Base-by-base conservation (phyloP, 2,329 filamentous ascomycete species). In the Domatiomyces globalis region DNA sequence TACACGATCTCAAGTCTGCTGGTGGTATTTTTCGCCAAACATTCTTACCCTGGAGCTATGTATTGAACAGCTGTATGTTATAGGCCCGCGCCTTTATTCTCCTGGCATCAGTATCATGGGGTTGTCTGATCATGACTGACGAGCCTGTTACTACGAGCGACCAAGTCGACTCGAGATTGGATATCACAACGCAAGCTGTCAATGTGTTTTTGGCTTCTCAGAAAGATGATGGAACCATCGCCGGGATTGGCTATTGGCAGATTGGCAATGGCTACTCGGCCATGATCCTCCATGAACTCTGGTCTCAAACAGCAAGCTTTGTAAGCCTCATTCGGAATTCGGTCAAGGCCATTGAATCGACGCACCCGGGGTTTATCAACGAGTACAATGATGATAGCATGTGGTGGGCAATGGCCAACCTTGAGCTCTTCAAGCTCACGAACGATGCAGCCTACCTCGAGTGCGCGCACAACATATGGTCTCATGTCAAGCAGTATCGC, bases 321-420 rank as follows among this genome's bases (percentile, higher is more conserved):
- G 22, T 22, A 36, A 49, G 22, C 15, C 27, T 46, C 17, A 22
- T 58, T 18, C 47, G 54, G 29, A 49, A 52, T 12, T 50, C 54
- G 12, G 33, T 56, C 25, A 17, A 39, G n/a, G 50, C 48, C 10
- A 52, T 58, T n/a, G 50, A 52, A 25, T 39, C 43, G 15, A 48
- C 45, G n/a, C 44, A 48, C n/a, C 36, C 22, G 12, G 46, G 55
- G 17, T 58, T 53, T 22, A 54, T 58, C 50, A 53, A 58, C 46
- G 54, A 56, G 17, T 51, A 51, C 49, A 58, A 58, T 42, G 56
- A 58, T 46, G 56, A 58, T 44, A 52, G 49, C 39, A 54, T 56
- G 53, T 58, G 56, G 56, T 58, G 56, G 56, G 48, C 50, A 10
- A 54, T 58, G 12, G 51, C 51, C 22, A 25, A 49, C 6, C n/a